A percentile compares a stretch with the other conserved stretches of the same genome.
Evolutionary conservation across 768 basidiomycete species (phyloP).

Genomic region (Lyophyllum semitale): DNA sequence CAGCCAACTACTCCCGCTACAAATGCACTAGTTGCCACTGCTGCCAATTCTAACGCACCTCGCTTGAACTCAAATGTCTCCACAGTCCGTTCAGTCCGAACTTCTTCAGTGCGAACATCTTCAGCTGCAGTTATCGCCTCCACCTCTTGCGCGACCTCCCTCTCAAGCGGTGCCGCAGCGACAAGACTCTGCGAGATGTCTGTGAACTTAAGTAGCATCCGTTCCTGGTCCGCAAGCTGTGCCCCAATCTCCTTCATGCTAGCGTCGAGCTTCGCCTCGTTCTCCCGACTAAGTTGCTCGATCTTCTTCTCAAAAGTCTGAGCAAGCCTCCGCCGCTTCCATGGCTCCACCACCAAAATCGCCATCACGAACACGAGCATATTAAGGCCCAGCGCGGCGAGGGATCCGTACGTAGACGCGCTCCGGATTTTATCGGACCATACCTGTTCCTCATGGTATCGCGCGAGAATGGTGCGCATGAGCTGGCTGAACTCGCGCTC

Average conservation of each 20-base stretch:
- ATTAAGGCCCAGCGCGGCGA: conserved; percentile 86
- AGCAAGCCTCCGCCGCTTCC: conserved; percentile 87
- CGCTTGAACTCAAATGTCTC: conserved; percentile 8
- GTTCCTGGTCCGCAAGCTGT: conserved; percentile 48
- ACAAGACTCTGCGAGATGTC: conserved; percentile 11
- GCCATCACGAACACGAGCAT: conserved; percentile 88
- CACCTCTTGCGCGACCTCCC: conserved; percentile 5
- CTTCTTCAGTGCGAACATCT: background rate
- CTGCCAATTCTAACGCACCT: conserved; percentile 21
- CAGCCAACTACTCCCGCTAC: conserved; percentile 33
- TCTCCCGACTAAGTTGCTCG: conserved; percentile 59
- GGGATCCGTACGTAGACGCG: conserved; percentile 89
- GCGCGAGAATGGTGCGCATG: conserved; percentile 83
- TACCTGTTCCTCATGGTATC: conserved; percentile 98
- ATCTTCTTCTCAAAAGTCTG: conserved; percentile 90
- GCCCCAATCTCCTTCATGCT: conserved; percentile 50
- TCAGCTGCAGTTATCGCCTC: background rate
- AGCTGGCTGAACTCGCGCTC: conserved; percentile 87
- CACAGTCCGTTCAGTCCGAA: conserved; percentile 5
- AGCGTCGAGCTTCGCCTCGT: conserved; percentile 47
- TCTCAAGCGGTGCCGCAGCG: background rate
- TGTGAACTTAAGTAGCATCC: conserved; percentile 14
- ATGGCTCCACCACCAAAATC: conserved; percentile 91
- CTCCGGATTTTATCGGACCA: conserved; percentile 99
- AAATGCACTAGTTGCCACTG: conserved; percentile 37